Base-by-base conservation (phyloP, 2,329 filamentous ascomycete species). In the Fusarium sacchari region DNA sequence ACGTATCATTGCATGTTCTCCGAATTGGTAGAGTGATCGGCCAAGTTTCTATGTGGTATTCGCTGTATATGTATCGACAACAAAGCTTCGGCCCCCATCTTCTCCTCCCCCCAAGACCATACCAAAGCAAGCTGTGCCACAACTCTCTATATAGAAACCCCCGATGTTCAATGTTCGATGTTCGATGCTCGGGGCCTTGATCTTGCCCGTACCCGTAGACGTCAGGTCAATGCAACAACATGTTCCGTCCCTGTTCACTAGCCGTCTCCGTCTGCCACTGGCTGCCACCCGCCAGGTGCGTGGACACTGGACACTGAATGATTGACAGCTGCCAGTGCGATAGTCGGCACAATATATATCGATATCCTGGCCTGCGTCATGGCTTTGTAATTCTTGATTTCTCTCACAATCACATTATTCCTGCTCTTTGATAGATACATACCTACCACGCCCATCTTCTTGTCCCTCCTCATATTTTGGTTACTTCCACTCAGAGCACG, bases 41-140 rank as follows among this genome's bases (percentile, higher is more conserved):
- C 40, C 52, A 69, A 52, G 59, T 69, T 55, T n/a, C 34, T 18
- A n/a, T 8, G 46, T 37, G 11, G 36, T 50, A 64, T 57, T 55
- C 50, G 34, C 24, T 39, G 26, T 55, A 53, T 28, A 22, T 28
- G 50, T 40, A 43, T 49, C n/a, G 26, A 44, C 46, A 47, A n/a
- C 50, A 55, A 39, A n/a, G 50, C 50, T 40, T 40, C 22, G 67
- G 43, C 53, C 59, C 66, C 65, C 65, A 69, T 59, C 26, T 36
- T 5, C 34, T n/a, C n/a, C n/a, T n/a, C 60, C 47, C 32, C 40
- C 26, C 40, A 39, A 49, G 26, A 50, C 28, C 24, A 47, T 34
- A 43, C 37, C 37, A n/a, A n/a, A n/a, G n/a, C n/a, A n/a, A 26
- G 42, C 60, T 57, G 70, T 71, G 70, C 66, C 66, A 68, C 69